A percentile compares a stretch with the other conserved stretches of the same genome.
Conservation (phyloP, 2,329 filamentous ascomycete species). For the Alternaria sp. region DNA sequence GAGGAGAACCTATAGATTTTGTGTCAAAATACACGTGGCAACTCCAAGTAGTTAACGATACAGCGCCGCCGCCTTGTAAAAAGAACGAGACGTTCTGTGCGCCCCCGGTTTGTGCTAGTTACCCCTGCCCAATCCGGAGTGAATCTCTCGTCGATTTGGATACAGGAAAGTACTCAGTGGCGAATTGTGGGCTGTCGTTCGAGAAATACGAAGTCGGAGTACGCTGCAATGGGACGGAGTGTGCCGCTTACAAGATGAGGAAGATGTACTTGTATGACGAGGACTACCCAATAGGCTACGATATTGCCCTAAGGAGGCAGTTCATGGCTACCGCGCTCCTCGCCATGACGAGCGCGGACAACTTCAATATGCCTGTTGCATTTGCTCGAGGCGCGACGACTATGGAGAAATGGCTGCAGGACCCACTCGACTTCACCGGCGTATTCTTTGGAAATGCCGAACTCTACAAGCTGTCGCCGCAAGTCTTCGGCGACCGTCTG, state of each 20-base stretch:
- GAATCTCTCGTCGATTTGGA: constrained; percentile 17
- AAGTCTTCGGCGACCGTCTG: constrained; percentile 27
- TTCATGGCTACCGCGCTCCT: constrained; percentile 12
- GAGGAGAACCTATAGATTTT: constrained; percentile 1
- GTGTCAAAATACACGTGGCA: constrained; percentile 26
- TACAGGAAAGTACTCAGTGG: constrained; percentile 16
- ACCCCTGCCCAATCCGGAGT: constrained; percentile 28
- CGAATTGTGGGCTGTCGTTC: constrained; percentile 24
- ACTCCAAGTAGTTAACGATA: background rate
- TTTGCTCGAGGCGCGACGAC: constrained; percentile 23
- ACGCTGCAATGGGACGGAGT: constrained; percentile 24
- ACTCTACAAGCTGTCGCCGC: constrained; percentile 24
- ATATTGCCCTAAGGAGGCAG: constrained; percentile 12
- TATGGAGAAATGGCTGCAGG: constrained; percentile 24
- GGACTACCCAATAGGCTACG: constrained; percentile 16
- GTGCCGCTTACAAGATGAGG: constrained; percentile 24
- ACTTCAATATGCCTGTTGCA: constrained; percentile 10
- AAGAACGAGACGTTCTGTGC: constrained; percentile 6
- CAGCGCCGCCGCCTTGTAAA: background rate
- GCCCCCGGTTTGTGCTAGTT: constrained; percentile 13
- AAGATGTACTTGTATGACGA: constrained; percentile 26
- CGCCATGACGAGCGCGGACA: constrained; percentile 25
- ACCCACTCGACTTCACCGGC: constrained; percentile 26
- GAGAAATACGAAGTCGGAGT: constrained; percentile 28
- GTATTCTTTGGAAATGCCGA: constrained; percentile 17